phyloP scores from a whole-genome alignment of 2,329 filamentous ascomycete species.

The Tolypocladium album region DNA sequence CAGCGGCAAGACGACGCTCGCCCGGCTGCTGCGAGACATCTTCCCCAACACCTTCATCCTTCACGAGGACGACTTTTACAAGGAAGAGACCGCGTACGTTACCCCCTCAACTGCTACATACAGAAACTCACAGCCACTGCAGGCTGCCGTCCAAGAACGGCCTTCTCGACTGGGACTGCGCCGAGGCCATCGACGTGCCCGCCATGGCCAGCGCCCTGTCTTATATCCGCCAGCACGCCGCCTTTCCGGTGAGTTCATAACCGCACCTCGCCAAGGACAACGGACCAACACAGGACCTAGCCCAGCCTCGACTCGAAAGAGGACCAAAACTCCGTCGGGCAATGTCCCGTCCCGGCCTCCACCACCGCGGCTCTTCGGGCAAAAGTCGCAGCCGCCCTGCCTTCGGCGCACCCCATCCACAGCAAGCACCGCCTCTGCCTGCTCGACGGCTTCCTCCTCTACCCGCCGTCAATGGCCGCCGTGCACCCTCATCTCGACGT shows the following conservation, averaged over 20 bases:
- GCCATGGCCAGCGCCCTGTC: slow-evolving; percentile 55
- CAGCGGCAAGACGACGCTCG: slow-evolving; percentile 89
- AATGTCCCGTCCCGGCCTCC: slow-evolving; percentile 37
- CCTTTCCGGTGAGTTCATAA: slow-evolving; percentile 42
- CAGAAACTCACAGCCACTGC: not conserved
- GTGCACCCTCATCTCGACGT: slow-evolving; percentile 57
- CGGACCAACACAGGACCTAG: slow-evolving; percentile 4
- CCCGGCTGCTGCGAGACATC: slow-evolving; percentile 71
- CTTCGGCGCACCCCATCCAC: slow-evolving; percentile 27
- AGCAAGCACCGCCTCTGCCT: slow-evolving; percentile 48
- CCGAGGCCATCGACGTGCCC: slow-evolving; percentile 63
- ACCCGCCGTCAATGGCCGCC: slow-evolving; percentile 43
- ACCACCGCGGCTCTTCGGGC: slow-evolving; percentile 34
- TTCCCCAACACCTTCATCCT: slow-evolving; percentile 73
- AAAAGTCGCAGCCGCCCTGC: slow-evolving; percentile 36
- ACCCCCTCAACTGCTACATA: not conserved
- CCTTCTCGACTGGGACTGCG: slow-evolving; percentile 85
- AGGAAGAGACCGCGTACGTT: slow-evolving; percentile 58
- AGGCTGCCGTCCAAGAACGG: slow-evolving; percentile 47
- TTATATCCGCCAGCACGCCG: slow-evolving; percentile 60
- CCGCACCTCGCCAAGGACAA: not conserved
- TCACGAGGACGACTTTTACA: slow-evolving; percentile 95
- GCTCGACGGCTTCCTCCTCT: slow-evolving; percentile 84
- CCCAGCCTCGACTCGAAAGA: slow-evolving; percentile 30
- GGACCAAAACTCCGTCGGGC: slow-evolving; percentile 50